These are phyloP conservation scores for Tuber microsphaerosporum DNA, from an alignment of 495 filamentous ascomycete species.

Conservation along the genomic window DNA sequence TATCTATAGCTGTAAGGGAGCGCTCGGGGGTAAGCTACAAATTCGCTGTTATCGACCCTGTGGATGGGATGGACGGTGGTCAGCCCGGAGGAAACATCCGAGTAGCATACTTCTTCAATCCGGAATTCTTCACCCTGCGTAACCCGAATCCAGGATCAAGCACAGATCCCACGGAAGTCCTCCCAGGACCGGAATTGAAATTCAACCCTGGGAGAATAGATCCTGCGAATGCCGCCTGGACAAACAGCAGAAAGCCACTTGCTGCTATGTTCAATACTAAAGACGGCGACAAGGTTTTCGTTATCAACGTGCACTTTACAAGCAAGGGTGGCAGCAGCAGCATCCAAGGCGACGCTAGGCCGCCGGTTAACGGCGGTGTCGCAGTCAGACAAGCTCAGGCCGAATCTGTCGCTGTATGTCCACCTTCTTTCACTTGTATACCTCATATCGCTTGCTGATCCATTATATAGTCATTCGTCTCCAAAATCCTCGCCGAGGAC, in stretches of 20 bases:
- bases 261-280: conserved; percentile 52
- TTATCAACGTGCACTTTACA: conserved; percentile 55
- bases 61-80: conserved; percentile 51
- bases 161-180: conserved; percentile 47
- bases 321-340: conserved; percentile 54
- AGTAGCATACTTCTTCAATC: conserved; percentile 55
- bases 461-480: conserved; percentile 38
- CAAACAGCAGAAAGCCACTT: conserved; percentile 52
- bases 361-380: conserved; percentile 56
- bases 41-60: conserved; percentile 49
- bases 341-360: conserved; percentile 53
- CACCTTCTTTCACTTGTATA: background rate
- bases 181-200: conserved; percentile 47
- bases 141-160: conserved; percentile 47
- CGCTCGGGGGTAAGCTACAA: conserved; percentile 45
- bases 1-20: conserved; percentile 44
- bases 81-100: conserved; percentile 60
- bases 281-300: conserved; percentile 49
- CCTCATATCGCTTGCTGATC: background rate
- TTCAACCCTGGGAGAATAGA: conserved; percentile 58
- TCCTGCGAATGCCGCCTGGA: conserved; percentile 51
- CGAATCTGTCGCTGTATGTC: conserved; percentile 43
- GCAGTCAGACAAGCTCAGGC: conserved; percentile 48
- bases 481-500: conserved; percentile 46
- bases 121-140: conserved; percentile 47